A percentile compares a stretch with the other conserved stretches of the same genome.
Evolutionary conservation across 2,329 filamentous ascomycete genomes (phyloP).

Genomic region (Teratosphaeriaceae sp.): DNA sequence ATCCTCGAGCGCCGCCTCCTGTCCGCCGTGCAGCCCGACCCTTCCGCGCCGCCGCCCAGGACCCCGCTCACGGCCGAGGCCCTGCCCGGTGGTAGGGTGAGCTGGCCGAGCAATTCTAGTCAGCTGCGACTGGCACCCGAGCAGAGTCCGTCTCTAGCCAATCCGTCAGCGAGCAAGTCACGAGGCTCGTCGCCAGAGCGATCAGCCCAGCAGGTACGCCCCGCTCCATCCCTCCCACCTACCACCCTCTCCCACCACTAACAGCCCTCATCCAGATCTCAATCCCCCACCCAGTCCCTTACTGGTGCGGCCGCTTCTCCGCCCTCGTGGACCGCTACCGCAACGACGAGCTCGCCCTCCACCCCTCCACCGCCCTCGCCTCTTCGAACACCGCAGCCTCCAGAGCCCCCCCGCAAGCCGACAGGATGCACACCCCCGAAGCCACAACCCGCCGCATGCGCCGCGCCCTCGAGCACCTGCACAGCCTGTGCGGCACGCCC

Average conservation of each 20-base stretch:
- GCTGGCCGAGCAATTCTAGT: background rate
- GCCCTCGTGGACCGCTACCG: constrained; percentile 51
- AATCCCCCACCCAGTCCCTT: constrained; percentile 37
- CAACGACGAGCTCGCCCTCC: constrained; percentile 36
- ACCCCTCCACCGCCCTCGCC: too few species aligned
- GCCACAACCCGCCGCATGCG: constrained; percentile 23
- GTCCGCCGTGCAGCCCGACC: constrained; percentile 20
- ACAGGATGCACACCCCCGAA: constrained; percentile 25
- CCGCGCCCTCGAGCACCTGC: constrained; percentile 23
- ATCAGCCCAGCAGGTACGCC: background rate
- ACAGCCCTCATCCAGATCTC: constrained; percentile 10
- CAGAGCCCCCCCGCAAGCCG: constrained; percentile 14
- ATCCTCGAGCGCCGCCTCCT: constrained; percentile 27
- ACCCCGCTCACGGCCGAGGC: constrained; percentile 14
- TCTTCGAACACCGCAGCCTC: too few species aligned
- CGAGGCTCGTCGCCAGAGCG: background rate
- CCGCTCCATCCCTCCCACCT: background rate
- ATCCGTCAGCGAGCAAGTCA: background rate
- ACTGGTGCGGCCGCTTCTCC: constrained; percentile 58
- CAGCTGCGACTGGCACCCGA: background rate
- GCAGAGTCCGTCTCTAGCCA: background rate
- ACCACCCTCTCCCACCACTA: background rate
- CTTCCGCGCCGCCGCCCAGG: constrained; percentile 21
- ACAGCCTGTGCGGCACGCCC: constrained; percentile 21
- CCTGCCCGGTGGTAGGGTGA: constrained; percentile 8